A percentile compares a stretch with the other conserved stretches of the same genome.
These are phyloP conservation scores for Dendrobium catenatum DNA, from an alignment of 106 monocot species.

Conservation along the genomic window DNA sequence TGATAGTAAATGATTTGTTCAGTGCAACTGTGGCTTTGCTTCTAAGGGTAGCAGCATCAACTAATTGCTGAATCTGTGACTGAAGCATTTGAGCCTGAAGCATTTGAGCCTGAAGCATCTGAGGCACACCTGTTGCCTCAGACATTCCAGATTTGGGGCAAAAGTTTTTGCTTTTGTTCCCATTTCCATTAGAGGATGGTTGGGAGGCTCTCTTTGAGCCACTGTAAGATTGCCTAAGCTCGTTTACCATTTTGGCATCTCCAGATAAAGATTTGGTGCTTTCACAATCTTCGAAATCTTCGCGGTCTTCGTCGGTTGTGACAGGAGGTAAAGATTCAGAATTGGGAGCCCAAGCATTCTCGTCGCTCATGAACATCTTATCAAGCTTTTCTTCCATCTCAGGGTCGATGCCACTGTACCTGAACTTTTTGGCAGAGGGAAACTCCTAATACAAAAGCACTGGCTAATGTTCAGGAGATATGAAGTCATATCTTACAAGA, in stretches of 20 bases:
- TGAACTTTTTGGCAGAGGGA: slow-evolving; percentile 22
- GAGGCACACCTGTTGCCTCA: not conserved
- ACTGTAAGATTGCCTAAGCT: not conserved
- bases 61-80: slow-evolving; percentile 1
- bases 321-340: not conserved
- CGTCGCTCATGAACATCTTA: slow-evolving; percentile 18
- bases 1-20: slow-evolving; percentile 12
- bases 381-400: slow-evolving; percentile 24
- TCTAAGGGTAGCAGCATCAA: slow-evolving; percentile 6
- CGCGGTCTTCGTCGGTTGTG: not conserved
- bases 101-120: slow-evolving; percentile 1
- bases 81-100: slow-evolving; percentile 7
- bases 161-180: not conserved
- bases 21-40: slow-evolving; percentile 2
- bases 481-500: not conserved
- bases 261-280: slow-evolving; percentile 3
- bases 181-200: not conserved
- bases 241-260: not conserved
- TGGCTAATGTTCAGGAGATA: not conserved
- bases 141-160: not conserved
- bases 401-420: slow-evolving; percentile 15
- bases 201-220: slow-evolving; percentile 5
- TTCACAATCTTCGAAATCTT: slow-evolving; percentile 7
- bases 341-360: not conserved
- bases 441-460: slow-evolving; percentile 1